Conservation (phyloP, 1,139 yeast species). For the Debaryomycetaceae sp. region DNA sequence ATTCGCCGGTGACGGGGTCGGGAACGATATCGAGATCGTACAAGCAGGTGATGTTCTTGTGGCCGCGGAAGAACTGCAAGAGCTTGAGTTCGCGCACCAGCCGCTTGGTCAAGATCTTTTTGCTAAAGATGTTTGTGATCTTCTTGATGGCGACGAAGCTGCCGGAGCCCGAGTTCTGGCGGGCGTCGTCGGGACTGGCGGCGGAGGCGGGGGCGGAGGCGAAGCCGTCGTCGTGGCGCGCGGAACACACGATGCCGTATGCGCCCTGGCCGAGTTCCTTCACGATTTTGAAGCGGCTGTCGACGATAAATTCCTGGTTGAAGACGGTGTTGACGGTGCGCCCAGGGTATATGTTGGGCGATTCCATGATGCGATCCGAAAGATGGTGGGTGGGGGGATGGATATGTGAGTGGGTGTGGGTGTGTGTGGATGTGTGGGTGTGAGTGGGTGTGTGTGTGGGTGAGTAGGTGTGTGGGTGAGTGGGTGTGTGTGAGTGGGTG, state of each 20-base stretch:
- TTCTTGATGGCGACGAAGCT: constrained; percentile 79
- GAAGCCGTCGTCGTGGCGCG: constrained; percentile 71
- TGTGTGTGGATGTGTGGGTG: too few species aligned
- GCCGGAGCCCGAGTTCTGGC: constrained; percentile 4
- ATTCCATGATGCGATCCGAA: too few species aligned
- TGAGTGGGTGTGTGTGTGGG: too few species aligned
- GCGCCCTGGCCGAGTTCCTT: constrained; percentile 97
- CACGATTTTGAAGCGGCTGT: constrained; percentile 70
- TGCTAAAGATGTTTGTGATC: constrained; percentile 84
- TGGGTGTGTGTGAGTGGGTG: too few species aligned
- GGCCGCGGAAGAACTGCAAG: constrained; percentile 84
- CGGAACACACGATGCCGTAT: constrained; percentile 92
- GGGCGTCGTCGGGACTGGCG: too few species aligned
- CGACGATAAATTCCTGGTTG: constrained; percentile 85
- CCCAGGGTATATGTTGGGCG: constrained; percentile 13
- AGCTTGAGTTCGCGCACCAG: constrained; percentile 83
- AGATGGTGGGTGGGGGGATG: too few species aligned
- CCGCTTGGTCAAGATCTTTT: constrained; percentile 79
- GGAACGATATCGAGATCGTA: constrained; percentile 89
- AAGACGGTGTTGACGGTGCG: constrained; percentile 48
- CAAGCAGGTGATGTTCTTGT: constrained; percentile 83
- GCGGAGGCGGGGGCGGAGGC: constrained; percentile 2
- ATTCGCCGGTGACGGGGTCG: constrained; percentile 54
- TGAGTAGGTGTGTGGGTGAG: too few species aligned
- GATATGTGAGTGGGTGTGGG: too few species aligned